Base-by-base conservation (phyloP, 305 asterid species). In the Plantago lanceolata region DNA sequence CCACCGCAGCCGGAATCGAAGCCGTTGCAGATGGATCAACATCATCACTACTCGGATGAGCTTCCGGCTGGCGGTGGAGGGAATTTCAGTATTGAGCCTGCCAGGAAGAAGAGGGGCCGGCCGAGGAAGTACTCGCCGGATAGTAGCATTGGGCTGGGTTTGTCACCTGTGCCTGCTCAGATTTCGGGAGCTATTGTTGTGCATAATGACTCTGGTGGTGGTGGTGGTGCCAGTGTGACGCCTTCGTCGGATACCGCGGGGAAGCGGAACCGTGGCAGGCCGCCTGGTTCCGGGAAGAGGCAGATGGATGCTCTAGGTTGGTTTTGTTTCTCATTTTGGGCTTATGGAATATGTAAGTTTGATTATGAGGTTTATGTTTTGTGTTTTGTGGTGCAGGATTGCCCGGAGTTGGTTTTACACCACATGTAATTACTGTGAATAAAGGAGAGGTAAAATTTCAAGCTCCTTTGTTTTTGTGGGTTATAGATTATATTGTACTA, bases 191-290 rank as follows among this genome's bases (percentile, higher is more conserved):
- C 90, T 0, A 77, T 64, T 3, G 79, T 73, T 48, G 81, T 61
- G 43, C 76, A 71, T 3, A 61, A 65, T 11, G 85, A 80, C 63
- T 78, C 85, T n/a, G n/a, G n/a, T n/a, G n/a, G n/a, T 2, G 84
- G 77, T 5, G 86, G 77, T 12, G 82, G 75, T 6, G 84, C 76
- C 7, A 77, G 78, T 7, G 82, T 76, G 19, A 56, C 81, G 24
- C 81, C 74, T 8, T 82, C 88, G 0, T 76, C 88, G 1, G 91
- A 85, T 60, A 77, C 79, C 28, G 73, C 85, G 0, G 78, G 76
- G 18, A 89, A 87, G 67, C 85, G 87, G 45, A 83, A 81, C 69
- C 85, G 97, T 3, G 97, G 97, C 24, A 81, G 97, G 68, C 97
- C 97, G 21, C 95, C 94, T 4, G 94, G 97, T 37, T 90, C 95